phyloP scores from a whole-genome alignment of 176 grass and related monocot genomes.

The Musa schizocarpa region DNA sequence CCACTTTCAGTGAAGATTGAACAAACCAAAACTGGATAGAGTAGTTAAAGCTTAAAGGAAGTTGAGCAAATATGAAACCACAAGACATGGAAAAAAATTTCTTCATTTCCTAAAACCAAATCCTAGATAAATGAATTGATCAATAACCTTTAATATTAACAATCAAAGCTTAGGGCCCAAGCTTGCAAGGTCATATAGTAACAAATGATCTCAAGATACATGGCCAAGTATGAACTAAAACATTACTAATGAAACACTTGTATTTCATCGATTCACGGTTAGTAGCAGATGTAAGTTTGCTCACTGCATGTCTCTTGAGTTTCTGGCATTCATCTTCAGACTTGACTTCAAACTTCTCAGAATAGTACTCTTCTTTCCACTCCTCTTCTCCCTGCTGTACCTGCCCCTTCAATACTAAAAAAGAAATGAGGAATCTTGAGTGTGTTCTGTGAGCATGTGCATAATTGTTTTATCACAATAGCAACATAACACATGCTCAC shows the following conservation, averaged over 20 bases:
- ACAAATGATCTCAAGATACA: not conserved
- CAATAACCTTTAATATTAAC: not conserved
- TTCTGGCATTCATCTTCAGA: slow-evolving; percentile 8
- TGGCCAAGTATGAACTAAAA: not conserved
- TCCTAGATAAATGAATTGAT: not conserved
- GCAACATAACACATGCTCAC: not conserved
- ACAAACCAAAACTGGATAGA: not conserved
- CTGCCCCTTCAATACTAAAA: not conserved
- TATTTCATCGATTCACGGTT: not conserved
- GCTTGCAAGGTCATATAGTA: not conserved
- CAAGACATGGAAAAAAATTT: not conserved
- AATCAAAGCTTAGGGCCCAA: not conserved
- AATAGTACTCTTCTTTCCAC: slow-evolving; percentile 21
- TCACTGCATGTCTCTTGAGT: slow-evolving; percentile 12
- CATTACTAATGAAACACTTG: not conserved
- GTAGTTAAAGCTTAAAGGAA: not conserved
- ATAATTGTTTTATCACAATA: not conserved
- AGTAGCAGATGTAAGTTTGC: not conserved
- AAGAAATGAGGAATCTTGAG: not conserved
- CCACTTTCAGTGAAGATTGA: not conserved
- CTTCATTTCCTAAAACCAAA: not conserved
- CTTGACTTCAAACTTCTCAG: slow-evolving; percentile 24
- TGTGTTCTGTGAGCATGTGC: not conserved
- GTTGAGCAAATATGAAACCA: not conserved
- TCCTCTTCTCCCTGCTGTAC: slow-evolving; percentile 5